Conservation (phyloP, 1,284 basidiomycete species). For the Exsudoporus floridanus region DNA sequence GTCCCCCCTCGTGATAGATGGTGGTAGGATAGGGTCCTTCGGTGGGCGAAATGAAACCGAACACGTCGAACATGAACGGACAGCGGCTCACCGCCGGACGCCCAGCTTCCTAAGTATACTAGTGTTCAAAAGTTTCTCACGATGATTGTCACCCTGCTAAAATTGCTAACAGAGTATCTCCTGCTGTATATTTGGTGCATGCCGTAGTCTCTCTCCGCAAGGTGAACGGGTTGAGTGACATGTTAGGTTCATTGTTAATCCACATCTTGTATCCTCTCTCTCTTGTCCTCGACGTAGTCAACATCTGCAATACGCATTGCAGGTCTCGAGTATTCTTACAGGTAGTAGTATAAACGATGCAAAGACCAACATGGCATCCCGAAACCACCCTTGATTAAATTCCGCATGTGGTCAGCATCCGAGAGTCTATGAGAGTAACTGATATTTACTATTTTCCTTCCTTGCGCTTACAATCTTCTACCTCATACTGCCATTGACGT, state of each 20-base stretch:
- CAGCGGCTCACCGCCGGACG: too few relatives aligned
- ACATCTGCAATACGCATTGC: too few relatives aligned
- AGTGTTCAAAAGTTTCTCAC: too few relatives aligned
- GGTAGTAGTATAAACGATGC: neutral
- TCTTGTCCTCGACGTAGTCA: neutral
- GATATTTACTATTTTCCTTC: neutral
- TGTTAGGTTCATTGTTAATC: neutral
- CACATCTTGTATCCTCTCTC: neutral
- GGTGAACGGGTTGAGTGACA: neutral
- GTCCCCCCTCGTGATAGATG: neutral
- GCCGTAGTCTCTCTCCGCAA: neutral
- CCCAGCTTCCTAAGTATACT: too few relatives aligned
- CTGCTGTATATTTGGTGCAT: neutral
- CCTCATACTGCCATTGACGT: neutral
- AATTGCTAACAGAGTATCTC: neutral
- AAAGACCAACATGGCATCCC: neutral
- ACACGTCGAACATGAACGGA: neutral
- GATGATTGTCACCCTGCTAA: neutral
- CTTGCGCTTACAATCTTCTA: neutral
- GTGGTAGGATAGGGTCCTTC: neutral
- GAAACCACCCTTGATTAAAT: neutral
- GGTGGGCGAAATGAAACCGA: neutral
- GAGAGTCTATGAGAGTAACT: neutral
- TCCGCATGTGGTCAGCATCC: neutral
- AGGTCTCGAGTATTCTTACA: neutral